Base-by-base conservation (phyloP, 768 basidiomycete species). In the Lentinula sp. region DNA sequence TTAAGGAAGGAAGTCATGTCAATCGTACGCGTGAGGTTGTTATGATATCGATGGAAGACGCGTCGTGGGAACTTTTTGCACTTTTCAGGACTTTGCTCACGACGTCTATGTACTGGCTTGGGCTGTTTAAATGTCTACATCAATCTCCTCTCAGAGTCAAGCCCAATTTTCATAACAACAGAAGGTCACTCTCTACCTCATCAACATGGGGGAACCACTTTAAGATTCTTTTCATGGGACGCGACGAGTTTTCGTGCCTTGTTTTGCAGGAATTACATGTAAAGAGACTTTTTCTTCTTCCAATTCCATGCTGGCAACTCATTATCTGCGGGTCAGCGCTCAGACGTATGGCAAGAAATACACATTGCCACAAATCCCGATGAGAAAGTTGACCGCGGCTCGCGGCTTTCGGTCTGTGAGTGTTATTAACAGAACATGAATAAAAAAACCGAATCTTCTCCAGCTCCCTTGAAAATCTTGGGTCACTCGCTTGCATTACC, bases 151-250 rank as follows among this genome's bases (percentile, higher is more conserved):
- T 13, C 20, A 37, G 53, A 36, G 33, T 36, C n/a, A 23, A 18
- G 3, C 23, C 32, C 41, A 28, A 15, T 15, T 15, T 28, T 46
- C 39, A 42, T 33, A 37, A 46, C 28, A 28, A 3, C 13, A 59
- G 23, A 20, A 59, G 45, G 37, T 2, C 35, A 9, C 15, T 52
- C 6, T 1, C 9, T n/a, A 51, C 63, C 42, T 33, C 42, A 37
- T 20, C 52, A 23, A 49, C 37, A 32, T 57, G 18, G 35, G 1
- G 7, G 5, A 69, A 75, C 20, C 76, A 76, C 4, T 88, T 92
- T 69, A 81, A 85, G n/a, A 82, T 97, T 45, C 79, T 97, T 6
- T 96, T 93, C 71, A 83, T 93, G 69, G 95, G 95, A 55, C 88
- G 92, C 16, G 94, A 95, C 70, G 83, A 86, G 66, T 96, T 96